phyloP scores from a whole-genome alignment of 495 filamentous ascomycete genomes.

The Podospora conica region DNA sequence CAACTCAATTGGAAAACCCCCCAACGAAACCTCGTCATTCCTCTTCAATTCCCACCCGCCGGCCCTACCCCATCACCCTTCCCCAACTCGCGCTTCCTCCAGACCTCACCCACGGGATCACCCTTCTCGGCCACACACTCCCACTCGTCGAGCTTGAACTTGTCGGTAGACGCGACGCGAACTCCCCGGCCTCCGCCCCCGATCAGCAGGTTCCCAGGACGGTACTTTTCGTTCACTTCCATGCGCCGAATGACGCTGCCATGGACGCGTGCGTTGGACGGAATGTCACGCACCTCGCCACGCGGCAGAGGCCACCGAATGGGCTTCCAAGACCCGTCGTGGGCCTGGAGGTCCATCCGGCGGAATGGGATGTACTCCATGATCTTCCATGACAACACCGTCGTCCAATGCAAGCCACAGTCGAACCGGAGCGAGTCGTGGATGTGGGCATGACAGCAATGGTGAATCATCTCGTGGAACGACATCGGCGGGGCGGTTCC shows the following conservation, averaged over 20 bases:
- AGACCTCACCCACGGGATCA: constrained; percentile 61
- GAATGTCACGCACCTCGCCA: constrained; percentile 78
- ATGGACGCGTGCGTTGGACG: constrained; percentile 63
- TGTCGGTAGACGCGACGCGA: constrained; percentile 47
- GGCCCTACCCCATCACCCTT: constrained; percentile 1
- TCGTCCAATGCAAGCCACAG: constrained; percentile 51
- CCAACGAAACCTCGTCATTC: background rate
- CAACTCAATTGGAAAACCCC: too few species aligned
- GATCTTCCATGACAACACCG: constrained; percentile 67
- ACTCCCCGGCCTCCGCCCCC: constrained; percentile 71
- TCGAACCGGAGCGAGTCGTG: constrained; percentile 71
- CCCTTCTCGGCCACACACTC: constrained; percentile 55
- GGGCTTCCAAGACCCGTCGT: constrained; percentile 72
- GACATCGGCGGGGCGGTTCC: constrained; percentile 23
- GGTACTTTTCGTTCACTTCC: constrained; percentile 56
- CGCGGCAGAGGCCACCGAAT: constrained; percentile 75
- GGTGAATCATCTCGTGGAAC: constrained; percentile 50
- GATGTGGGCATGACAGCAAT: constrained; percentile 55
- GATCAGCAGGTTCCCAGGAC: constrained; percentile 75
- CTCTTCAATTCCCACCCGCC: background rate
- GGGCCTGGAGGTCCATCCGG: constrained; percentile 70
- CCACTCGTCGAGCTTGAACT: constrained; percentile 70
- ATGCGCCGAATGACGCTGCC: constrained; percentile 68
- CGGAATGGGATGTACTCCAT: constrained; percentile 83
- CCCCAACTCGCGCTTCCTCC: constrained; percentile 29